Percentiles rank a stretch among this genome's conserved stretches.
Conservation (phyloP, 2,329 filamentous ascomycete genomes). For the Colletotrichum plurivorum region DNA sequence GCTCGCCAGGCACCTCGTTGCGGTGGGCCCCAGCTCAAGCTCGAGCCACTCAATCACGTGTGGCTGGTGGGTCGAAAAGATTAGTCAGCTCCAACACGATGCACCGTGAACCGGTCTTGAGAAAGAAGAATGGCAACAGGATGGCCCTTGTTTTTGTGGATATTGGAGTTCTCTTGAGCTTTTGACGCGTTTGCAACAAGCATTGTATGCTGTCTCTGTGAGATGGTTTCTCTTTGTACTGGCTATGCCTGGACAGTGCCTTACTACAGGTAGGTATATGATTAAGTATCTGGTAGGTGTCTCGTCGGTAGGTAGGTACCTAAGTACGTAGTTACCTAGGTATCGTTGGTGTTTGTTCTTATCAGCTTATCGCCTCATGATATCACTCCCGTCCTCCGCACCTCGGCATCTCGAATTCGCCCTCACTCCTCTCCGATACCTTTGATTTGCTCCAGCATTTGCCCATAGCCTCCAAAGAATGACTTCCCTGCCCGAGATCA, state of each 20-base stretch:
- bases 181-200: no score
- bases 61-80: background rate
- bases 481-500: slow-evolving; percentile 69
- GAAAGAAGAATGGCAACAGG: no score
- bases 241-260: no score
- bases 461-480: slow-evolving; percentile 6
- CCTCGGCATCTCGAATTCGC: background rate
- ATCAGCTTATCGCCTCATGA: slow-evolving; percentile 25
- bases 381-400: slow-evolving; percentile 11
- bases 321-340: background rate
- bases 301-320: no score
- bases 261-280: no score
- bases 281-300: no score
- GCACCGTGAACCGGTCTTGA: no score
- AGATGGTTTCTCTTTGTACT: no score
- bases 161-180: no score
- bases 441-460: background rate
- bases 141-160: no score
- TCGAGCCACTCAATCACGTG: slow-evolving; percentile 37
- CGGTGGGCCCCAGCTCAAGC: slow-evolving; percentile 25
- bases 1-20: slow-evolving; percentile 7
- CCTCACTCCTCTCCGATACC: background rate
- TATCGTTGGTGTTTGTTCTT: background rate
- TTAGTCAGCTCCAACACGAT: no score
- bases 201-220: no score